phyloP scores from a whole-genome alignment of 208 protist genomes.

The Leishmania gerbilli region DNA sequence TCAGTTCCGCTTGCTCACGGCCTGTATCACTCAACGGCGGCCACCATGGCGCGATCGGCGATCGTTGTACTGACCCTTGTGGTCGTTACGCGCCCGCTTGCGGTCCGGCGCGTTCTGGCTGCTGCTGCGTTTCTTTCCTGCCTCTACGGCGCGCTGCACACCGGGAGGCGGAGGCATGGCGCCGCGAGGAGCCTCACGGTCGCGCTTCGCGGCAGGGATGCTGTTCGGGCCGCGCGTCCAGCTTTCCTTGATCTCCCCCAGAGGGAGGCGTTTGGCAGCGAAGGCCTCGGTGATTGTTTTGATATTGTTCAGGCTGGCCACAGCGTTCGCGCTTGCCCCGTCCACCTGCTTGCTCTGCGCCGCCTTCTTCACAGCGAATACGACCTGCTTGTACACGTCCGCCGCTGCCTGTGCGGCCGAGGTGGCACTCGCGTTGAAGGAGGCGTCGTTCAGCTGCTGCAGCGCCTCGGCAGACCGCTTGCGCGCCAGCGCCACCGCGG shows the following conservation, averaged over 20 bases:
- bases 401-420: constrained; percentile 27
- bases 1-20: not conserved
- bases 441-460: constrained; percentile 66
- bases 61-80: not conserved
- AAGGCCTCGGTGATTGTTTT: constrained; percentile 58
- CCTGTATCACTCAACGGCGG: not conserved
- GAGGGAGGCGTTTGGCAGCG: constrained; percentile 65
- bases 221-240: constrained; percentile 49
- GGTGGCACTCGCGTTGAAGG: constrained; percentile 47
- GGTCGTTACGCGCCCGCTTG: constrained; percentile 24
- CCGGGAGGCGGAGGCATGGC: constrained; percentile 31
- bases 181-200: constrained; percentile 24
- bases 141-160: constrained; percentile 16
- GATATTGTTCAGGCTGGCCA: constrained; percentile 68
- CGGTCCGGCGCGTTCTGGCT: constrained; percentile 17
- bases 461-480: constrained; percentile 64
- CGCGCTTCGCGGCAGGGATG: constrained; percentile 57
- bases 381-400: constrained; percentile 33
- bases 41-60: constrained; percentile 6
- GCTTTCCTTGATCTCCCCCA: constrained; percentile 65
- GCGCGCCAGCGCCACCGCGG: constrained; percentile 48
- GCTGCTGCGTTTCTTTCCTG: constrained; percentile 21
- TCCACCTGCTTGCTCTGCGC: constrained; percentile 31
- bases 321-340: constrained; percentile 46
- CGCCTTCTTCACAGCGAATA: constrained; percentile 47